Evolutionary conservation across 2,329 filamentous ascomycete genomes (phyloP).

Genomic region (Paraconiothyrium brasiliense): DNA sequence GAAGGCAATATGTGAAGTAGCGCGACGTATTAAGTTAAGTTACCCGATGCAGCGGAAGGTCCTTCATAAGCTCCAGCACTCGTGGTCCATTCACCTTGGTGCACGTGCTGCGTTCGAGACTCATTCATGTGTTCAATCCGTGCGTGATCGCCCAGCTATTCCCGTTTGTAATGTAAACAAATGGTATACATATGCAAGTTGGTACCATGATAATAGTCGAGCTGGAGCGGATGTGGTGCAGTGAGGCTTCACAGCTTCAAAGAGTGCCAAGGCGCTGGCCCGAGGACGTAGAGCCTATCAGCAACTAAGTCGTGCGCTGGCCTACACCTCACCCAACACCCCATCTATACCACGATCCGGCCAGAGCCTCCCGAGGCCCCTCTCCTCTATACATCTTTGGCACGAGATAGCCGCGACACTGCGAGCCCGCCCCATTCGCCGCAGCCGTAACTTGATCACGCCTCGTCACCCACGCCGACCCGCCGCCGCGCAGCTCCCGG

Average conservation of each 20-base stretch:
- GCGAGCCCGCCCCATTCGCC: constrained; percentile 34
- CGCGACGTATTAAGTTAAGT: neutral
- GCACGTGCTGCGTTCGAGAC: constrained; percentile 3
- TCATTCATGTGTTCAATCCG: neutral
- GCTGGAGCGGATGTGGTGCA: neutral
- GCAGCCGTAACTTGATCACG: constrained; percentile 9
- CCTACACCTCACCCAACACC: constrained; percentile 23
- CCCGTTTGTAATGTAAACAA: neutral
- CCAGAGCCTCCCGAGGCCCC: constrained; percentile 41
- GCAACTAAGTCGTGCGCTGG: constrained; percentile 20
- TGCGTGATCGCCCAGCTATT: neutral
- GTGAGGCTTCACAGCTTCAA: constrained; percentile 4
- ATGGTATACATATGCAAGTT: neutral
- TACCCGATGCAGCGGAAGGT: neutral
- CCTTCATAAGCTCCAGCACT: neutral
- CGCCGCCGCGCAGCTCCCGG: constrained; percentile 41
- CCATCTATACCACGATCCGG: constrained; percentile 42
- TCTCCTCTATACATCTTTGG: constrained; percentile 34
- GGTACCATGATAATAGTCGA: neutral
- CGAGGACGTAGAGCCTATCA: neutral
- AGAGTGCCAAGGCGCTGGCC: neutral
- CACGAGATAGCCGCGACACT: constrained; percentile 32
- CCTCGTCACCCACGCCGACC: constrained; percentile 34
- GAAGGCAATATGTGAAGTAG: neutral
- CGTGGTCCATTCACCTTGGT: neutral